phyloP scores from a whole-genome alignment of 208 protist species.

The Naegleria gruberi region DNA sequence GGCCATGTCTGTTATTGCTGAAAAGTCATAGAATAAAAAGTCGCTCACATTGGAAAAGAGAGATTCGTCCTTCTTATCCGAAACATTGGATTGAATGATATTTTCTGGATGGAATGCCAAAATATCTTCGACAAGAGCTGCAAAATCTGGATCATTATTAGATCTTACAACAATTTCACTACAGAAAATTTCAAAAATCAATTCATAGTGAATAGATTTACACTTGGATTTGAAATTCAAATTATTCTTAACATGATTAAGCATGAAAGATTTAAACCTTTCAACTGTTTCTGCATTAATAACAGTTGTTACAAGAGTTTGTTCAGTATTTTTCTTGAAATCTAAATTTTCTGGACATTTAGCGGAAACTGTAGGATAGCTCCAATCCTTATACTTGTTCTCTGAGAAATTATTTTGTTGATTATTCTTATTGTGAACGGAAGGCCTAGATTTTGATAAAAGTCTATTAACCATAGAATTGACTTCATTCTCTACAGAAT shows the following conservation, averaged over 20 bases:
- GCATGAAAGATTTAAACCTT: background rate
- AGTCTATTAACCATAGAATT: background rate
- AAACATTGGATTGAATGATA: background rate
- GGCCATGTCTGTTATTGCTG: background rate
- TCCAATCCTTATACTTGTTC: background rate
- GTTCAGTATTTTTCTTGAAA: background rate
- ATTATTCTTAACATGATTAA: background rate
- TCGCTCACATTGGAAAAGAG: background rate
- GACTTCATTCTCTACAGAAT: background rate
- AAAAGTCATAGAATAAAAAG: background rate
- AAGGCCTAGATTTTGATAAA: background rate
- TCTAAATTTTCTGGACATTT: background rate
- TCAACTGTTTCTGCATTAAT: background rate
- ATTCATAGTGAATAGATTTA: background rate
- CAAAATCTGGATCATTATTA: background rate
- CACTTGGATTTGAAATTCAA: background rate
- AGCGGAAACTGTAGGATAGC: background rate
- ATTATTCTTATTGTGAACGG: too few relatives aligned
- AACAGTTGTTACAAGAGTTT: background rate
- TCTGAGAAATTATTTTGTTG: background rate
- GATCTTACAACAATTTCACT: background rate
- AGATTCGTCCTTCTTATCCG: background rate
- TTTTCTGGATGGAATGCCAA: background rate
- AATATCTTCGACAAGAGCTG: background rate
- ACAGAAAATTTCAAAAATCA: background rate